Conservation (phyloP, 2,329 filamentous ascomycete species). For the Bipolaris oryzae region DNA sequence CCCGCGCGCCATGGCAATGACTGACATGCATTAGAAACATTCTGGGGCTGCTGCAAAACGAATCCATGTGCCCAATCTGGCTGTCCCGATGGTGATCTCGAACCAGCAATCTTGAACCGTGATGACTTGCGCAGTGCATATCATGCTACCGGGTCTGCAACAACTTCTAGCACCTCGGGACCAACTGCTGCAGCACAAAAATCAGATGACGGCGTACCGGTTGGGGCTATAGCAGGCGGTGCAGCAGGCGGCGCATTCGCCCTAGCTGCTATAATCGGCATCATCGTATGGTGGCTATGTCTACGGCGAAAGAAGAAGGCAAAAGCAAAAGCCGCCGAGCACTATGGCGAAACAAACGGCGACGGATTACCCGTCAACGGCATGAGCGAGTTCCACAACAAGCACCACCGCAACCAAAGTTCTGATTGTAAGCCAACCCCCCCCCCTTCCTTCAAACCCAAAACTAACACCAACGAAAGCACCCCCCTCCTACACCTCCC, state of each 20-base stretch:
- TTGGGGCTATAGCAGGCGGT: slow-evolving; percentile 35
- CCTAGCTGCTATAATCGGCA: slow-evolving; percentile 20
- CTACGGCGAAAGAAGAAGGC: slow-evolving; percentile 15
- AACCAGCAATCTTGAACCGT: slow-evolving; percentile 25
- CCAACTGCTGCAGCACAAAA: not conserved
- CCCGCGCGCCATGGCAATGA: not conserved
- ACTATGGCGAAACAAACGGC: not conserved
- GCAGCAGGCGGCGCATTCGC: slow-evolving; percentile 28
- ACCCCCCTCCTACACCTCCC: slow-evolving; percentile 15
- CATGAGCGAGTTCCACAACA: not conserved
- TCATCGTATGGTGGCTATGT: slow-evolving; percentile 26
- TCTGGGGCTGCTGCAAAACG: slow-evolving; percentile 49
- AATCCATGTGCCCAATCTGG: slow-evolving; percentile 41
- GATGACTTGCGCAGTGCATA: slow-evolving; percentile 21
- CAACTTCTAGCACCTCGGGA: slow-evolving; percentile 2
- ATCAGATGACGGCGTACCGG: slow-evolving; percentile 7
- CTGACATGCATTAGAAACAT: slow-evolving; percentile 21
- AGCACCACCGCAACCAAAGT: not conserved
- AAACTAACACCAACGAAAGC: slow-evolving; percentile 3
- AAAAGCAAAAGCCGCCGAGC: not conserved
- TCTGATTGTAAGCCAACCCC: not conserved
- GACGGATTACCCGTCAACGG: not conserved
- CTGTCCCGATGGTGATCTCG: slow-evolving; percentile 39
- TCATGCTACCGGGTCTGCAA: slow-evolving; percentile 16
- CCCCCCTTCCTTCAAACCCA: too few relatives aligned